Evolutionary conservation across 2,329 filamentous ascomycete species (phyloP).

Genomic region (Chrysoporthe deuterocubensis): DNA sequence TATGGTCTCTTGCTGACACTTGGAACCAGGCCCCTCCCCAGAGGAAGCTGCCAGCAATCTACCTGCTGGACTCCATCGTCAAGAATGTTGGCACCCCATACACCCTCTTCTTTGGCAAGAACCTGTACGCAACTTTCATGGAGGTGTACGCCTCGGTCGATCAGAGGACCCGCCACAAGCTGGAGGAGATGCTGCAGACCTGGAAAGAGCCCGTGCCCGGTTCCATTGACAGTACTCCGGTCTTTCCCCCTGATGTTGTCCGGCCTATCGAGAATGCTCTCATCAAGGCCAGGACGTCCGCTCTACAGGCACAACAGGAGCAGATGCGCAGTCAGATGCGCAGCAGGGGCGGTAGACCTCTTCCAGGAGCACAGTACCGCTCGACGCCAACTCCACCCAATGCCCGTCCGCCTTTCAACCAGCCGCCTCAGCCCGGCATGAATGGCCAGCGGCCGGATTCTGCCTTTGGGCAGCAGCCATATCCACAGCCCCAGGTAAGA

Average conservation of each 20-base stretch:
- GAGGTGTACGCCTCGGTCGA: slow-evolving; percentile 93
- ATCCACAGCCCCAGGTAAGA: slow-evolving; percentile 31
- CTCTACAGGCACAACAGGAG: slow-evolving; percentile 62
- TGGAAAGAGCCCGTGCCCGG: slow-evolving; percentile 98
- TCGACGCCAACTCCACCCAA: slow-evolving; percentile 76
- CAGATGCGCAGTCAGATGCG: slow-evolving; percentile 59
- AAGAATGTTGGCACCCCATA: slow-evolving; percentile 99
- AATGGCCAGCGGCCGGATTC: slow-evolving; percentile 36
- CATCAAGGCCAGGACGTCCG: slow-evolving; percentile 74
- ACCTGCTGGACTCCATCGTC: slow-evolving; percentile 96
- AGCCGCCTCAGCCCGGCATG: slow-evolving; percentile 44
- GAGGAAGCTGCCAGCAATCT: slow-evolving; percentile 93
- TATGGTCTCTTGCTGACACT: slow-evolving; percentile 32
- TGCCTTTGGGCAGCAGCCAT: slow-evolving; percentile 31
- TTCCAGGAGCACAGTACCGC: slow-evolving; percentile 57
- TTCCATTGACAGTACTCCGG: slow-evolving; percentile 87
- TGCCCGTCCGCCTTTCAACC: slow-evolving; percentile 42
- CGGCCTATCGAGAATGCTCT: slow-evolving; percentile 92
- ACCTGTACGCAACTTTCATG: slow-evolving; percentile 95
- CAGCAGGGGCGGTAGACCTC: slow-evolving; percentile 52
- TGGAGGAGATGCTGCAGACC: slow-evolving; percentile 96
- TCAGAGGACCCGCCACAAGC: slow-evolving; percentile 77
- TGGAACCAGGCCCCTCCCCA: slow-evolving; percentile 75
- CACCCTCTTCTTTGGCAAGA: slow-evolving; percentile 90
- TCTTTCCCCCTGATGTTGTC: slow-evolving; percentile 86